Conservation (phyloP, 345 rosid genomes). For the Odontarrhena argentea region DNA sequence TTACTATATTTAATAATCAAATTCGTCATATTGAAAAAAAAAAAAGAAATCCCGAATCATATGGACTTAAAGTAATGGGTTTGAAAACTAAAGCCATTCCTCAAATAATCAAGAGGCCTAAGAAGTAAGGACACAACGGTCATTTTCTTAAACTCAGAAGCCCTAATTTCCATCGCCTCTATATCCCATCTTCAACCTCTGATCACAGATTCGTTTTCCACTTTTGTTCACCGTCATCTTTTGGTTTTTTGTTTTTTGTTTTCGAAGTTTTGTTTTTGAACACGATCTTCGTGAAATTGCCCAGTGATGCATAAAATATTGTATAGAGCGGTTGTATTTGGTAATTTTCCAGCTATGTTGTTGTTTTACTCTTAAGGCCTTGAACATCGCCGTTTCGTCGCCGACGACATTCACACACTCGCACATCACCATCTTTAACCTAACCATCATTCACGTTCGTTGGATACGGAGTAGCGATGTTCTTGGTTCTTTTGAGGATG, state of each 20-base stretch:
- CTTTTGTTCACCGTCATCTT: neutral
- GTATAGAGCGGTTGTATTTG: conserved; percentile 43
- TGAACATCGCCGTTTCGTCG: conserved; percentile 12
- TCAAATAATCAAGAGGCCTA: no score
- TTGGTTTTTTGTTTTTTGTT: neutral
- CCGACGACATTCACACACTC: conserved; percentile 31
- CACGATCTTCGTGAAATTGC: neutral
- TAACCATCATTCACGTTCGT: neutral
- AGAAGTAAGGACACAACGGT: no score
- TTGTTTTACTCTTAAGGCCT: neutral
- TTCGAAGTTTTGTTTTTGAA: neutral
- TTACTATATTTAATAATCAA: no score
- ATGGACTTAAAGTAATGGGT: no score
- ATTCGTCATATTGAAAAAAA: no score
- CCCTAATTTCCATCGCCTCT: no score
- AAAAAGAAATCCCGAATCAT: no score
- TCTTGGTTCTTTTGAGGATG: conserved; percentile 33
- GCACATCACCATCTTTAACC: neutral
- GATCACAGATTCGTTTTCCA: no score
- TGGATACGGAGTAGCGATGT: conserved; percentile 17
- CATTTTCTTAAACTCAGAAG: no score
- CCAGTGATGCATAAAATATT: conserved; percentile 36
- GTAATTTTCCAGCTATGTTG: conserved; percentile 32
- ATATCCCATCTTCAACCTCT: no score
- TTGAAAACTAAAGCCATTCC: no score